These are phyloP conservation scores for Candida parachauliodes DNA, from an alignment of 805 yeast genomes.

Conservation along the genomic window DNA sequence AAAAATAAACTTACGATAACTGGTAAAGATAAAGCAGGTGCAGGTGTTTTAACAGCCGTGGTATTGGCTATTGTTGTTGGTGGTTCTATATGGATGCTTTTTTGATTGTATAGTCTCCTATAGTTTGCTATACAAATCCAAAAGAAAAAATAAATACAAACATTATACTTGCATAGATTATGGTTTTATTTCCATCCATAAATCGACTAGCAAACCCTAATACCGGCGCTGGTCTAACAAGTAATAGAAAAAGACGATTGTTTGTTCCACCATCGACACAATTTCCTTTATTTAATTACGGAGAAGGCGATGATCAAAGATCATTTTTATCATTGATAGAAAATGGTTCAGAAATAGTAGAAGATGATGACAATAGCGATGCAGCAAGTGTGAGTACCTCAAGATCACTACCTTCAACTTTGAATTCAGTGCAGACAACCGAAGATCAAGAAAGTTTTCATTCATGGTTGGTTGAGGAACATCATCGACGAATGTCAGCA, in stretches of 20 bases:
- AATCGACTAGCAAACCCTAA: constrained; percentile 41
- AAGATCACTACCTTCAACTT: constrained; percentile 39
- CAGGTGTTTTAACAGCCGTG: constrained; percentile 81
- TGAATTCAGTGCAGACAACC: constrained; percentile 31
- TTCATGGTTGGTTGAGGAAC: constrained; percentile 43
- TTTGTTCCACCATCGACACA: constrained; percentile 45
- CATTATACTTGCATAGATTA: constrained; percentile 10
- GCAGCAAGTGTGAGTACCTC: constrained; percentile 39
- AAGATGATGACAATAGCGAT: constrained; percentile 31
- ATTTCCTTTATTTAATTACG: constrained; percentile 39
- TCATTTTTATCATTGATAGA: constrained; percentile 40
- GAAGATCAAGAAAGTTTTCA: constrained; percentile 40
- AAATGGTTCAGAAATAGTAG: constrained; percentile 26
- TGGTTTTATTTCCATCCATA: constrained; percentile 40
- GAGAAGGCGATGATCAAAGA: constrained; percentile 42
- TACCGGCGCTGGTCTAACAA: constrained; percentile 26
- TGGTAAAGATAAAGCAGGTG: constrained; percentile 78
- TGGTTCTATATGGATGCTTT: constrained; percentile 76
- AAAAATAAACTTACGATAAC: constrained; percentile 46
- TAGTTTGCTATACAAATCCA: background rate
- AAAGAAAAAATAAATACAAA: background rate
- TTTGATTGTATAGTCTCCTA: constrained; percentile 1
- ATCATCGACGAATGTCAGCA: constrained; percentile 30
- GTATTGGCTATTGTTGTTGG: constrained; percentile 59
- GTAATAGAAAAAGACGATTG: constrained; percentile 36